Evolutionary conservation across 208 protist genomes (phyloP), one percentile per base, ranked within the genome.

Genomic region (Acanthamoeba triangularis): DNA sequence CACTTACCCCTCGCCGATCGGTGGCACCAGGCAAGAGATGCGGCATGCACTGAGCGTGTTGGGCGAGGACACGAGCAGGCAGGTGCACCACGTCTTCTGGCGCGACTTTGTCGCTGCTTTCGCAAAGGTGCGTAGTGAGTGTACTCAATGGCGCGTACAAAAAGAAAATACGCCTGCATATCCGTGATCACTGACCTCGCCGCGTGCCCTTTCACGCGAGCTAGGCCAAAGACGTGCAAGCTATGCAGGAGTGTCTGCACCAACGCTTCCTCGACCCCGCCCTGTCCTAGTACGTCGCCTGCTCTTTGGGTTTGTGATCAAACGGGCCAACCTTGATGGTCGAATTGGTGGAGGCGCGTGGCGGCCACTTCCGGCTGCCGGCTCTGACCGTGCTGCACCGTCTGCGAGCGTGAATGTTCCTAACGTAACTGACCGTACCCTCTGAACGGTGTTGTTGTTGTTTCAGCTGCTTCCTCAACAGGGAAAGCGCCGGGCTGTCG

Each of bases 181-280:
- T 59, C 54, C 20, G 16, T 20, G 59, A 65, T 65, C 59, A 20
- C 59, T 23, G n/a, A 72, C 18, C 18, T 28, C 63, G 1, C 63
- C 63, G 2, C 16, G 28, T 28, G 59, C 59, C 23, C 28, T 65
- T 16, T 30, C 47, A 7, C 44, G n/a, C 6, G 8, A 11, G 1
- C 28, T 49, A 88, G 80, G 49, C 49, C 1, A 88, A 88, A 25
- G 80, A 88, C 49, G 80, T 88, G 33, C 80, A 88, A 41, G 80
- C 80, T n/a, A 88, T 88, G 80, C 80, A 88, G 25, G 80, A 88
- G 44, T 88, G 80, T 23, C 30, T 88, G 30, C 80, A 88, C 30
- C 5, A 28, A 3, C 23, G 47, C 25, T 88, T 88, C 49, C 80
- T 88, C 14, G 80, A 88, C 49, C 80, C 80, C 11, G 80, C 80